These are phyloP conservation scores for Schizophyllum amplum DNA, from an alignment of 1,284 basidiomycete species.

Conservation along the genomic window DNA sequence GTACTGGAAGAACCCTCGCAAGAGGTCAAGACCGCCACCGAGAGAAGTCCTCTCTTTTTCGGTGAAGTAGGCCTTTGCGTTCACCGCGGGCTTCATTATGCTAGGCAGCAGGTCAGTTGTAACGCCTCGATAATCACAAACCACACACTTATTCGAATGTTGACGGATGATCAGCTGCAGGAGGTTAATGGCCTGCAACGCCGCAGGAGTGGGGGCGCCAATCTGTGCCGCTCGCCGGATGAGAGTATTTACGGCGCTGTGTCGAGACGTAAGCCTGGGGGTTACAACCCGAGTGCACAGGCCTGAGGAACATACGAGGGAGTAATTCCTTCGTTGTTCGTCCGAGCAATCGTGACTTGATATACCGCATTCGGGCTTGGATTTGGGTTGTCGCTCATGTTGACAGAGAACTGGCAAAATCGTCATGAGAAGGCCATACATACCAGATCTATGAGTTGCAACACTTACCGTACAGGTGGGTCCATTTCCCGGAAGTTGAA, in stretches of 20 bases:
- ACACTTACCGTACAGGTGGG: neutral
- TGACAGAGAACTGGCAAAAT: conserved; percentile 8
- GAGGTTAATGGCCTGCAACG: conserved; percentile 14
- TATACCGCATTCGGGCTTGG: conserved; percentile 3
- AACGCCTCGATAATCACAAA: conserved; percentile 21
- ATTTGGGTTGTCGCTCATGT: conserved; percentile 9
- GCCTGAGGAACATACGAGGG: conserved; percentile 6
- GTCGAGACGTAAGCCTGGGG: conserved; percentile 14
- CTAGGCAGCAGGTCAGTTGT: conserved; percentile 20
- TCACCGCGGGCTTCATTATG: conserved; percentile 15
- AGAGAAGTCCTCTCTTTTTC: conserved; percentile 1
- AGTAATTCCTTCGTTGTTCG: conserved; percentile 2
- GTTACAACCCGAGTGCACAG: neutral
- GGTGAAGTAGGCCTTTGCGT: conserved; percentile 17
- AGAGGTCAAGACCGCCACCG: conserved; percentile 31
- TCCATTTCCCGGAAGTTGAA: conserved; percentile 1
- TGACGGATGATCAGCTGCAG: conserved; percentile 20
- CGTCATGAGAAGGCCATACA: neutral
- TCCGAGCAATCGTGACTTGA: conserved; percentile 6
- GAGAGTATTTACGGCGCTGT: conserved; percentile 19
- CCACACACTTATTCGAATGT: conserved; percentile 11
- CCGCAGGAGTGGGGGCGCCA: conserved; percentile 11
- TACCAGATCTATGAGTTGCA: neutral
- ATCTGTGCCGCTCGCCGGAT: conserved; percentile 9
- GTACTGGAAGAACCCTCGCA: conserved; percentile 43